Evolutionary conservation across 1,284 basidiomycete species (phyloP), one percentile per base, ranked within the genome.

Genomic region (Sporisorium sorghi): DNA sequence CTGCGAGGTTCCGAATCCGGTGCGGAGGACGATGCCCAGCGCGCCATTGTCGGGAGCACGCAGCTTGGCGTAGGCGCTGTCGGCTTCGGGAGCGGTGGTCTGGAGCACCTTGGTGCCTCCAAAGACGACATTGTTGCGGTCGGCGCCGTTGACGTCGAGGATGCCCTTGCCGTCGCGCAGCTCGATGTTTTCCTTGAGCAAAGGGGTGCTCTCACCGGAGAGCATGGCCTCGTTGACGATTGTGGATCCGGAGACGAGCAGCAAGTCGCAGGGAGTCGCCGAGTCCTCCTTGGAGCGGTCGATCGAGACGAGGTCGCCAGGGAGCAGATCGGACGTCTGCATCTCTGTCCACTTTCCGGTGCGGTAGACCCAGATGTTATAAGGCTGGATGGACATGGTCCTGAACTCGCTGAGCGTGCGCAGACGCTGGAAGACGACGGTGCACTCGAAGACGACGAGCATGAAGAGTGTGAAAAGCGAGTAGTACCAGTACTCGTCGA

Each of bases 221-320:
- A 84, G 80, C 83, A 84, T 84, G 39, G 83, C 83, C 61, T 84
- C 83, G 68, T 84, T 83, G 52, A 83, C 79, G 44, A 84, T 84
- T 15, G 78, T 68, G 19, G 77, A 75, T 33, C 82, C 81, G 12
- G 74, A 65, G 23, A 79, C 61, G 17, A 84, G 75, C 15, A 84
- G 54, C 9, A 84, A 47, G 49, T 83, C 80, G 52, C 80, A 84
- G 2, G 80, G 79, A 7, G 78, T 76, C 26, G 82, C 83, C 37
- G 80, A 82, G 58, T 84, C 83, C 40, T 81, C 79, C 58, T 83
- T 83, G 51, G 82, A 82, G 15, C 82, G 81, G 24, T 76, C 73
- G 53, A 84, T 76, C 12, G 79, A 81, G 12, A 84, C 78, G n/a
- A 84, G 49, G 46, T 84, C 83, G 48, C 82, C 82, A 2, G 83